phyloP scores from a whole-genome alignment of 2,329 filamentous ascomycete species.

The Hymenoscyphus infarciens region DNA sequence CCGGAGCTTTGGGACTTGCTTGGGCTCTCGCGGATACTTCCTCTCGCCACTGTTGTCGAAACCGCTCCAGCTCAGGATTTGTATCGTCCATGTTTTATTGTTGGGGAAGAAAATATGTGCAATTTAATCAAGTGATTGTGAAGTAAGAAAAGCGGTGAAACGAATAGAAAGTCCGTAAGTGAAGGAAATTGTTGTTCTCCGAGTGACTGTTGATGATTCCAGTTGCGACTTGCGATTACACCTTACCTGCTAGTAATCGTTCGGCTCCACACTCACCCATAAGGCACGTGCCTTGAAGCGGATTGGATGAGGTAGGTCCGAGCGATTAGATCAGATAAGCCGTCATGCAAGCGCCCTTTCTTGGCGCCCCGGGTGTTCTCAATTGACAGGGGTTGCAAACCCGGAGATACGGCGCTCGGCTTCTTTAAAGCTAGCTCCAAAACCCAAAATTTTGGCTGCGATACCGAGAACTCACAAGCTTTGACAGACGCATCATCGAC shows the following conservation, averaged over 20 bases:
- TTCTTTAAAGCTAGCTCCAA: background rate
- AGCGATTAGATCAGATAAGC: background rate
- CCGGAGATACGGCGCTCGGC: background rate
- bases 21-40: conserved; percentile 47
- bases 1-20: conserved; percentile 18
- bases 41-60: conserved; percentile 80
- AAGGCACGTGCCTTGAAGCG: too few relatives aligned
- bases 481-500: conserved; percentile 2
- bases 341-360: background rate
- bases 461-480: background rate
- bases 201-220: background rate
- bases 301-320: too few relatives aligned
- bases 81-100: conserved; percentile 38
- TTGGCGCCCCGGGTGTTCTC: too few relatives aligned
- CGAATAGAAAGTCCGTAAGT: background rate
- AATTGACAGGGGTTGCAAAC: background rate
- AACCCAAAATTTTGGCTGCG: background rate
- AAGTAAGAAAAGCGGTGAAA: background rate
- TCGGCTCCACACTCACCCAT: too few relatives aligned
- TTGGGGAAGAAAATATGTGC: conserved; percentile 2
- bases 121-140: conserved; percentile 11
- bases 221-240: too few relatives aligned
- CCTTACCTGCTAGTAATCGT: too few relatives aligned
- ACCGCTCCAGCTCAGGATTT: conserved; percentile 75
- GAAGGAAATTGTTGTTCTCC: background rate